A percentile compares a stretch with the other conserved stretches of the same genome.
phyloP scores from a whole-genome alignment of 2,329 filamentous ascomycete genomes.

The Xylariaceae sp. region DNA sequence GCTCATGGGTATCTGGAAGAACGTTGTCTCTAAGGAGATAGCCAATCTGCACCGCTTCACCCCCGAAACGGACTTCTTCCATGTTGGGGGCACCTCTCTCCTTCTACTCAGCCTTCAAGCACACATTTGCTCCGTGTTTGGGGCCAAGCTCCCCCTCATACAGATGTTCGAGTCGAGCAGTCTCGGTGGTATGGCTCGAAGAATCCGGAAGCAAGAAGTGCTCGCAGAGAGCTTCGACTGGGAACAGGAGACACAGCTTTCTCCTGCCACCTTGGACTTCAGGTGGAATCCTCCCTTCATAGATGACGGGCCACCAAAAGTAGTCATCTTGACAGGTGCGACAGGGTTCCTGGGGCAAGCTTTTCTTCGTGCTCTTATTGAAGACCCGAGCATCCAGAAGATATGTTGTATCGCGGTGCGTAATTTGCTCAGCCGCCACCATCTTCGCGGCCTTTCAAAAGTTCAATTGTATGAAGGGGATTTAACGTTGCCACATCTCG shows the following conservation, averaged over 20 bases:
- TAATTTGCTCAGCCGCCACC: too few species aligned
- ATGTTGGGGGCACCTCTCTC: constrained; percentile 46
- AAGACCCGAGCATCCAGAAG: not conserved
- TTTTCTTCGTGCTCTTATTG: constrained; percentile 8
- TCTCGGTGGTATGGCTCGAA: constrained; percentile 43
- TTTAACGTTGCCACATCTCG: not conserved
- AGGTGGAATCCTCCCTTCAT: too few species aligned
- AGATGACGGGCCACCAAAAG: not conserved
- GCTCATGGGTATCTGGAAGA: constrained; percentile 19
- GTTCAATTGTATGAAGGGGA: not conserved
- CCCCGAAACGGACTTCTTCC: constrained; percentile 44
- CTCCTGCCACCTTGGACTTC: too few species aligned
- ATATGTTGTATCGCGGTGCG: constrained; percentile 28
- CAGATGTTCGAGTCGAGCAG: constrained; percentile 44
- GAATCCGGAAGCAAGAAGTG: constrained; percentile 27
- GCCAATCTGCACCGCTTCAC: constrained; percentile 12
- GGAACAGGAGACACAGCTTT: constrained; percentile 38
- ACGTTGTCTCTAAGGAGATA: constrained; percentile 20
- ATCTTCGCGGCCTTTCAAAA: too few species aligned
- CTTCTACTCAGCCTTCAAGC: constrained; percentile 43
- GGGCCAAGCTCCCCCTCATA: constrained; percentile 35
- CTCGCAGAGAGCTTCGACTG: constrained; percentile 39
- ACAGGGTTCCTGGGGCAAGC: constrained; percentile 17
- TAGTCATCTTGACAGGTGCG: constrained; percentile 22
- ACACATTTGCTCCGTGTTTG: constrained; percentile 38